Evolutionary conservation across 352 stramenopile genomes (phyloP), one percentile per base, ranked within the genome.

Genomic region (Pythium sp.): DNA sequence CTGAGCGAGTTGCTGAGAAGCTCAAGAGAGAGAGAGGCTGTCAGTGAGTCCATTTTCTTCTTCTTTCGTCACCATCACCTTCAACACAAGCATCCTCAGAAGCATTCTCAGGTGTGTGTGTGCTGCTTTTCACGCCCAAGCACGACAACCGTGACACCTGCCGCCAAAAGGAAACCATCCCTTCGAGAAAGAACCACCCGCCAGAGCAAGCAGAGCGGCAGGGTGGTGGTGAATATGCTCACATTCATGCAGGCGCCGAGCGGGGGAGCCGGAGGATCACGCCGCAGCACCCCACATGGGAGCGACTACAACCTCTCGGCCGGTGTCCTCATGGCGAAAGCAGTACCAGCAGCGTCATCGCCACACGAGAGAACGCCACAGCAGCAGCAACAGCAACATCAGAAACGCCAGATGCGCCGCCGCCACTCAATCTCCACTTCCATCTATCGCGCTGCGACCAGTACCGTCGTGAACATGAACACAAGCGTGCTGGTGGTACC

Each of bases 311-410:
- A 34, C 28, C 54, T 60, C 28, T n/a, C 54, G 54, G 54, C 54
- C 18, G 54, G 54, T 8, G 28, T 60, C 3, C 54, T 60, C 28
- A 60, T 46, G 54, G 54, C 54, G 28, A 60, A 60, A 22, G 28
- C 34, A 32, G 28, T 28, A n/a, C 41, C 41, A 49, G 14, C 41
- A 49, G 41, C 15, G 12, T 5, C 5, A 49, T 49, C 15, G 18
- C 43, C n/a, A 22, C 18, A 22, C 15, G 43, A 49, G 43, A 49
- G 57, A 20, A n/a, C 47, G 6, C 26, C 5, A 34, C 43, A 65
- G 53, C 62, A 65, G 68, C 72, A 71, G 58, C 53, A 74, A 68
- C 72, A 71, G 62, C 54, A 71, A 58, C 54, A 28, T 56, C 58
- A 58, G 41, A 55, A 66, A 7, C 47, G 22, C 20, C 61, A 56